These are phyloP conservation scores for Pseudocercospora pini-densiflorae DNA, from an alignment of 2,329 filamentous ascomycete genomes.

Conservation along the genomic window DNA sequence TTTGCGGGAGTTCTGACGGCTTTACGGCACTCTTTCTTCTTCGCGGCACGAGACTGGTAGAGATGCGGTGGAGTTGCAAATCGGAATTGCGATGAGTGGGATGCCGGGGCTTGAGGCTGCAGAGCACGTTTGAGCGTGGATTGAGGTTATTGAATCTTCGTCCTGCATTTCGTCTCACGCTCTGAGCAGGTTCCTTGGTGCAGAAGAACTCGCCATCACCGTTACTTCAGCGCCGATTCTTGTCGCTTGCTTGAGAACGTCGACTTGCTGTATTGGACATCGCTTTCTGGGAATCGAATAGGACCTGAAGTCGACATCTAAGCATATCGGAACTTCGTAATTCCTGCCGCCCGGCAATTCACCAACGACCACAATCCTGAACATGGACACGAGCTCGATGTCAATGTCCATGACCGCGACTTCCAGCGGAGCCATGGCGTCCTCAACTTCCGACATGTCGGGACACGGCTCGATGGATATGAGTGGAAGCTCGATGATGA, in stretches of 20 bases:
- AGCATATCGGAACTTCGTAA: background rate
- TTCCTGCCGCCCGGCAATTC: background rate
- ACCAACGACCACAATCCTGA: background rate
- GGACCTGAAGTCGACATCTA: too few species aligned
- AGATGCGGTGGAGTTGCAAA: background rate
- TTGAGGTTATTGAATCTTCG: constrained; percentile 6
- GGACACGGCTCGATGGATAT: constrained; percentile 23
- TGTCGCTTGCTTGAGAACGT: background rate
- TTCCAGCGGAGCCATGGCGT: constrained; percentile 11
- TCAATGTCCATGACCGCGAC: constrained; percentile 16
- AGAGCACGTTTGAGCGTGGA: constrained; percentile 20
- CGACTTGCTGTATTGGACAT: too few species aligned
- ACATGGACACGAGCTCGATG: constrained; percentile 17
- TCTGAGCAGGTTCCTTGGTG: constrained; percentile 13
- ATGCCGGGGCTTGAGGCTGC: background rate
- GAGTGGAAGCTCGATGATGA: constrained; percentile 25
- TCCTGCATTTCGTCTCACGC: constrained; percentile 1
- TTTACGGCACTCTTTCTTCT: constrained; percentile 3
- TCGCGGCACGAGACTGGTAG: background rate
- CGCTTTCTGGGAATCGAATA: too few species aligned
- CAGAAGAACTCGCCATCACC: background rate
- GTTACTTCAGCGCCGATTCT: background rate
- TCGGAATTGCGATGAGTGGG: background rate
- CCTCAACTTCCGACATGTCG: constrained; percentile 22
- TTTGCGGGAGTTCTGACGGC: constrained; percentile 8